Conservation (phyloP, 1,284 basidiomycete genomes). For the Rhodotorula sp. region DNA sequence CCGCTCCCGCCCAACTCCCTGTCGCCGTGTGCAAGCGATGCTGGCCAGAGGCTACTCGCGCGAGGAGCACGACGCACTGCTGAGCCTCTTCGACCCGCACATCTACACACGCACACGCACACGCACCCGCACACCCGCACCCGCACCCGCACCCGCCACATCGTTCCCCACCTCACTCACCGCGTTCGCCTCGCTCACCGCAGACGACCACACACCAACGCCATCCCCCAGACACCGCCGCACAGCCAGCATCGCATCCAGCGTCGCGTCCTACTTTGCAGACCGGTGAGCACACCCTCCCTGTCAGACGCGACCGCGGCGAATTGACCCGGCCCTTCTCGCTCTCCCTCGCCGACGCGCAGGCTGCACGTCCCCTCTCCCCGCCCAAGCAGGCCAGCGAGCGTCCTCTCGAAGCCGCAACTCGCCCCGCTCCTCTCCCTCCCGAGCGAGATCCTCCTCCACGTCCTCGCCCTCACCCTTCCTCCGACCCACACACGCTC, state of each 20-base stretch:
- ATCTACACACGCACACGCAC: neutral
- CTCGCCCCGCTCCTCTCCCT: slow-evolving; percentile 15
- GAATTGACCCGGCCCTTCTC: neutral
- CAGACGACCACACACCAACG: neutral
- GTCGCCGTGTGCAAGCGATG: no score
- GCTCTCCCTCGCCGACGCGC: neutral
- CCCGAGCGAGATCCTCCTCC: slow-evolving; percentile 22
- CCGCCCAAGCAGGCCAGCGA: slow-evolving; percentile 1
- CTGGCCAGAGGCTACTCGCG: no score
- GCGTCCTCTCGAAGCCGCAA: neutral
- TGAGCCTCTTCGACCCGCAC: neutral
- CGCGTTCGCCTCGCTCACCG: no score
- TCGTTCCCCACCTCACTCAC: no score
- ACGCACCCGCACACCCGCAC: neutral
- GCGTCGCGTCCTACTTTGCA: slow-evolving; percentile 3
- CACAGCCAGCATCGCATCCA: slow-evolving; percentile 6
- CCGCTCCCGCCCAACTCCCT: no score
- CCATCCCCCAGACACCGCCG: neutral
- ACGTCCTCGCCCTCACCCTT: slow-evolving; percentile 21
- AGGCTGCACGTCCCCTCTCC: slow-evolving; percentile 3
- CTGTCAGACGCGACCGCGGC: neutral
- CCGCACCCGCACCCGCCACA: neutral
- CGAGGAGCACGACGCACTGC: neutral
- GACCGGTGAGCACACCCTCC: neutral
- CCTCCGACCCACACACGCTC: slow-evolving; percentile 3